phyloP scores from a whole-genome alignment of 139 green algal genomes.

The Micromonas pusilla region DNA sequence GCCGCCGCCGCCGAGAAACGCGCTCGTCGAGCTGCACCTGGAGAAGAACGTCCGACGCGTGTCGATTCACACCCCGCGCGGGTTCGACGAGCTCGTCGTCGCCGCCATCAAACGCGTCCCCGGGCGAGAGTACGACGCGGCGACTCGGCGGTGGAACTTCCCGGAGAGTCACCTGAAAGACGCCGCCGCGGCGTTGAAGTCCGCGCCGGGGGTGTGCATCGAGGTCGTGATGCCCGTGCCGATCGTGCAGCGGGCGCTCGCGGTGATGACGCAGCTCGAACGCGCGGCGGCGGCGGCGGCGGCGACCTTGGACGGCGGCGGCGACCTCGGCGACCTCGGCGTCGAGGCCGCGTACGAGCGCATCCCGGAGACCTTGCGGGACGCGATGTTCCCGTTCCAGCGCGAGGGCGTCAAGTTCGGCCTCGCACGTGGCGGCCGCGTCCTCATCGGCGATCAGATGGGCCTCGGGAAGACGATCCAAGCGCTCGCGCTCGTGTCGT shows the following conservation, averaged over 20 bases:
- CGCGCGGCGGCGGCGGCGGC: too few species aligned
- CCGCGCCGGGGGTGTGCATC: background rate
- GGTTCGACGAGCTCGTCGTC: background rate
- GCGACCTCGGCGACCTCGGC: background rate
- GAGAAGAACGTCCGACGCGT: background rate
- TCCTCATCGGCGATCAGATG: conserved; percentile 46
- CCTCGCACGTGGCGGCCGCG: conserved; percentile 27
- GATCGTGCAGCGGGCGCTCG: background rate
- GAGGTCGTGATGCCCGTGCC: background rate
- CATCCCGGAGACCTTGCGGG: background rate
- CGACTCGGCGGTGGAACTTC: background rate
- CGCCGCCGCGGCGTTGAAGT: background rate
- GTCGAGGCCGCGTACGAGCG: background rate
- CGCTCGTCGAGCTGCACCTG: background rate
- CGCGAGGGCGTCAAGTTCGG: conserved; percentile 42
- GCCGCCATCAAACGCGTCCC: background rate
- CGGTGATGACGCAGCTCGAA: background rate
- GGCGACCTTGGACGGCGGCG: background rate
- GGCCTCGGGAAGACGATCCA: conserved; percentile 49
- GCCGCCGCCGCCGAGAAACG: too few species aligned
- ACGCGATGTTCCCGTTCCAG: conserved; percentile 42
- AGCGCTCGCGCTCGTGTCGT: conserved; percentile 29
- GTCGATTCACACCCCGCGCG: background rate
- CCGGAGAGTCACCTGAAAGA: background rate
- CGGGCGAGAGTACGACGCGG: background rate